A percentile compares a stretch with the other conserved stretches of the same genome.
These are phyloP conservation scores for Kodamaea anthophila DNA, from an alignment of 1,139 yeast genomes.

Conservation along the genomic window DNA sequence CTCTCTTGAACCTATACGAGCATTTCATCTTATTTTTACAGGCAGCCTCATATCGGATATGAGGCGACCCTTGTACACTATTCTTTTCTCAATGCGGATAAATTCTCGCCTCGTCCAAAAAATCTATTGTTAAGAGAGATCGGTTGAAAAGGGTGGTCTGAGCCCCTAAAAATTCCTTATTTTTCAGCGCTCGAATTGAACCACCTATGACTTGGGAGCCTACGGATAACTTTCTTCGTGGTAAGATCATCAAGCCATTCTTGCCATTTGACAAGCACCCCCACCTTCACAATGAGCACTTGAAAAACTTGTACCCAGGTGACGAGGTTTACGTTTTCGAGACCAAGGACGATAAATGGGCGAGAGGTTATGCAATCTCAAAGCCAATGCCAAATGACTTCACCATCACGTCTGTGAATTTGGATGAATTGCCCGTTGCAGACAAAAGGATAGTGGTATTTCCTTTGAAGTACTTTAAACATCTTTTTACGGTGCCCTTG, in stretches of 20 bases:
- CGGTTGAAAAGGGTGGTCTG: not conserved
- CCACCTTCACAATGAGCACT: constrained; percentile 31
- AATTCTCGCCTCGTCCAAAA: constrained; percentile 1
- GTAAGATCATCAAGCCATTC: constrained; percentile 54
- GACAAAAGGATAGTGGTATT: constrained; percentile 49
- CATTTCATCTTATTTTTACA: too few species aligned
- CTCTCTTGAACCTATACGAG: too few species aligned
- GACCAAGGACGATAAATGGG: constrained; percentile 62
- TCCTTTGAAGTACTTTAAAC: constrained; percentile 49
- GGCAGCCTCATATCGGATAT: too few species aligned
- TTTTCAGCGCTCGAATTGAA: not conserved
- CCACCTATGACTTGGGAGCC: constrained; percentile 38
- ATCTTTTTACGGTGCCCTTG: constrained; percentile 30
- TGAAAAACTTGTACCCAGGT: constrained; percentile 65
- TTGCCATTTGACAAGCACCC: constrained; percentile 53
- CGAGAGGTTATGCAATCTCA: constrained; percentile 63
- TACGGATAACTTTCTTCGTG: constrained; percentile 36
- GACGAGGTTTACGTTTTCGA: constrained; percentile 79
- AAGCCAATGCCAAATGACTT: constrained; percentile 68
- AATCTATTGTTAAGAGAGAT: not conserved
- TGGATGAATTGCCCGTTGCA: constrained; percentile 57
- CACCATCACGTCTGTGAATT: constrained; percentile 52
- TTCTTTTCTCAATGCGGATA: constrained; percentile 1
- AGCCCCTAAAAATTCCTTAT: constrained; percentile 1
- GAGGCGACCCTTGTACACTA: not conserved